These are phyloP conservation scores for Tetrahymena malaccensis DNA, from an alignment of 73 alveolate genomes.

Conservation along the genomic window DNA sequence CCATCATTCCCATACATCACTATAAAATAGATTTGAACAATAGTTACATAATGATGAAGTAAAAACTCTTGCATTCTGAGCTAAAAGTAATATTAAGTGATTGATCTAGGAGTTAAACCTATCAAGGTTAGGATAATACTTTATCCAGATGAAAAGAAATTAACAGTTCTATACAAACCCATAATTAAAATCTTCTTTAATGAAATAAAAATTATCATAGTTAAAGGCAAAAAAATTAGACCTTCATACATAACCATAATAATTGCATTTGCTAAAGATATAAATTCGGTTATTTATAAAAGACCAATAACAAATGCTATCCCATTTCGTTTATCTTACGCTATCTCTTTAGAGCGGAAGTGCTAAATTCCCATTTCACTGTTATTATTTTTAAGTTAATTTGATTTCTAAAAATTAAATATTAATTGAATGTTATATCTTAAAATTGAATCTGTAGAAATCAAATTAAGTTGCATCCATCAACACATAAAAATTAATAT, in stretches of 20 bases:
- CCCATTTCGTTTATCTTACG: background rate
- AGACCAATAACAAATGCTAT: background rate
- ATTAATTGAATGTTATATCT: no score
- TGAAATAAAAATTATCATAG: no score
- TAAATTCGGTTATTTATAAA: background rate
- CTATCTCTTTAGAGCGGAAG: background rate
- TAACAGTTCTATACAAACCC: no score
- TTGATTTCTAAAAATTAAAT: no score
- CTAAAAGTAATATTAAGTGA: background rate
- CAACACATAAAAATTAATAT: no score
- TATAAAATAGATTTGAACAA: background rate
- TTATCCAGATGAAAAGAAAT: background rate
- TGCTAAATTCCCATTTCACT: no score
- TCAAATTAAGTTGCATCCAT: no score
- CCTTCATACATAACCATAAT: background rate
- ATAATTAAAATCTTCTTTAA: no score
- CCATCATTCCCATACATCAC: background rate
- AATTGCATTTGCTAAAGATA: background rate
- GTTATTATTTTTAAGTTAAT: no score
- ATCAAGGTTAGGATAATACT: background rate
- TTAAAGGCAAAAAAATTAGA: background rate
- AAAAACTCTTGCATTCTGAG: background rate
- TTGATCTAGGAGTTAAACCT: background rate
- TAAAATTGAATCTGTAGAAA: no score
- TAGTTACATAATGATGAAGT: no score